Percentiles rank a stretch among this genome's conserved stretches.
Conservation (phyloP, 257 asterid species). For the Verbena officinalis region DNA sequence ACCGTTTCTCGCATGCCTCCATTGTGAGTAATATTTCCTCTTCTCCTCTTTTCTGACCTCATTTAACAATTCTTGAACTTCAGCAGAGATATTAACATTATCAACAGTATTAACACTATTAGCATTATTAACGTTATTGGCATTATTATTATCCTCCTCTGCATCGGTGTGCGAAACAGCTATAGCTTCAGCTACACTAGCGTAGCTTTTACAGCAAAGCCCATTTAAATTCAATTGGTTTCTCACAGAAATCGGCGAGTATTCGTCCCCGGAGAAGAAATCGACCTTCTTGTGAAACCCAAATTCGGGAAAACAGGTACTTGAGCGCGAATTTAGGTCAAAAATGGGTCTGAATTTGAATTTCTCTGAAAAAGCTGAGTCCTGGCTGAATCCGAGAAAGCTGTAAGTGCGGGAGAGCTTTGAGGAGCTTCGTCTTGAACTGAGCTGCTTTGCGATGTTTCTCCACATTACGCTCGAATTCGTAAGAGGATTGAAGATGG, state of each 20-base stretch:
- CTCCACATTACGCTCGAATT: constrained; percentile 75
- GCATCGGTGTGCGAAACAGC: constrained; percentile 52
- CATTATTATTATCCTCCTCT: constrained; percentile 62
- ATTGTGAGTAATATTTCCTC: constrained; percentile 36
- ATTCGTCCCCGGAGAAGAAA: constrained; percentile 30
- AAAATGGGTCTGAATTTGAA: constrained; percentile 32
- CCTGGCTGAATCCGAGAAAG: constrained; percentile 45
- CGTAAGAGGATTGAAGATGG: constrained; percentile 30
- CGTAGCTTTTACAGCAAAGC: constrained; percentile 53
- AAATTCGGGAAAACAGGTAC: constrained; percentile 30
- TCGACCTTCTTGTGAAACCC: constrained; percentile 40
- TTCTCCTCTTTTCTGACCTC: constrained; percentile 64
- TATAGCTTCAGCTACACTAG: constrained; percentile 81
- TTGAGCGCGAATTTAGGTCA: constrained; percentile 41
- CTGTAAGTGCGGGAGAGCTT: constrained; percentile 40
- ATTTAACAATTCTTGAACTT: constrained; percentile 54
- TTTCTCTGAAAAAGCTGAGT: constrained; percentile 33
- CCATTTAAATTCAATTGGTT: constrained; percentile 29
- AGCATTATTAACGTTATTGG: no score
- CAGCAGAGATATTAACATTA: constrained; percentile 35
- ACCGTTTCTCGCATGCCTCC: constrained; percentile 37
- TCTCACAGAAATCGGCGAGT: constrained; percentile 23
- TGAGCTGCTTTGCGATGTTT: constrained; percentile 47
- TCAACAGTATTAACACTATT: constrained; percentile 3
- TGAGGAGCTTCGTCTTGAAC: constrained; percentile 40